These are phyloP conservation scores for Lolium perenne DNA, from an alignment of 176 grass and related monocot species.

Conservation along the genomic window DNA sequence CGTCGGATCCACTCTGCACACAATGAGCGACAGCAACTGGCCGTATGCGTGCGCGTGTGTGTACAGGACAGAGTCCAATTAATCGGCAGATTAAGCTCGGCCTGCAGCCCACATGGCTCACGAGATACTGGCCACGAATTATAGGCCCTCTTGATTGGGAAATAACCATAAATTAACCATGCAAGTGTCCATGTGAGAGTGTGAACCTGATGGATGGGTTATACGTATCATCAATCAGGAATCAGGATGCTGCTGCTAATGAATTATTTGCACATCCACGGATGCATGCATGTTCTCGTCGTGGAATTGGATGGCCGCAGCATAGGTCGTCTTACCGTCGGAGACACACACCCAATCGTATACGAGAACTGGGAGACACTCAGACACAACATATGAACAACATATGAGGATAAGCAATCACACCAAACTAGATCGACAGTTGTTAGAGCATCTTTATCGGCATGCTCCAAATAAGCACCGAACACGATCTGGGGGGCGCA, in stretches of 20 bases:
- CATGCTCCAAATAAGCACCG: too few relatives aligned
- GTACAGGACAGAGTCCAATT: not conserved
- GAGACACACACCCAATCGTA: too few relatives aligned
- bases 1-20: conserved; percentile 12
- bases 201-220: not conserved
- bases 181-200: not conserved
- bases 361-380: too few relatives aligned
- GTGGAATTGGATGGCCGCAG: not conserved
- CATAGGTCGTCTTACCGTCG: not conserved
- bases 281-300: conserved; percentile 10
- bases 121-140: not conserved
- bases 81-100: not conserved
- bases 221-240: not conserved
- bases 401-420: too few relatives aligned
- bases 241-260: not conserved
- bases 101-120: conserved; percentile 32
- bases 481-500: too few relatives aligned
- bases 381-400: too few relatives aligned
- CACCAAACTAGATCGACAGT: too few relatives aligned
- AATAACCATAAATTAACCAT: conserved; percentile 18
- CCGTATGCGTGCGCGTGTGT: not conserved
- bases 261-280: conserved; percentile 6
- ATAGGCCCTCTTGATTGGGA: not conserved
- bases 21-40: conserved; percentile 28
- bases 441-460: too few relatives aligned